Percentiles rank a stretch among this genome's conserved stretches.
phyloP scores from a whole-genome alignment of 2,329 filamentous ascomycete species.

The Fusarium nodosum region DNA sequence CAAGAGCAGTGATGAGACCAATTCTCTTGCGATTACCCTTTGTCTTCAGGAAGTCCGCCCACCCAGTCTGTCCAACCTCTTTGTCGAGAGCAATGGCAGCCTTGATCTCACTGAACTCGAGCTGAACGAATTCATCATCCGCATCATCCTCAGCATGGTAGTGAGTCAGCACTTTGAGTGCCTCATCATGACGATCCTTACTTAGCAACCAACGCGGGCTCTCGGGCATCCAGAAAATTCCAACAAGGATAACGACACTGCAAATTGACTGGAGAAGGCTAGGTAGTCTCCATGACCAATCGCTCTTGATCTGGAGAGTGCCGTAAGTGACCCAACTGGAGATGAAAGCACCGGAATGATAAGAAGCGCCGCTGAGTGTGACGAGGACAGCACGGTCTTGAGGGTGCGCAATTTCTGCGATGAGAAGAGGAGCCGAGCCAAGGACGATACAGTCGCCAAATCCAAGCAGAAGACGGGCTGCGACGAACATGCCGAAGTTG shows the following conservation, averaged over 20 bases:
- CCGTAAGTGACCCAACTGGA: conserved; percentile 27
- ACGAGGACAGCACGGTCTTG: conserved; percentile 27
- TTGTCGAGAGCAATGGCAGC: conserved; percentile 39
- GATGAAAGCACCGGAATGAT: conserved; percentile 23
- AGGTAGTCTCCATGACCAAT: conserved; percentile 23
- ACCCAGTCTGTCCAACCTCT: conserved; percentile 31
- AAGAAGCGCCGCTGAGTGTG: conserved; percentile 16
- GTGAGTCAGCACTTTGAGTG: conserved; percentile 27
- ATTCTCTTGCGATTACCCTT: conserved; percentile 50
- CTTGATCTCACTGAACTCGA: conserved; percentile 39
- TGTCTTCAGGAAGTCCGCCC: conserved; percentile 44
- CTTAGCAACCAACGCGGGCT: conserved; percentile 43
- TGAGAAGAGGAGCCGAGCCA: conserved; percentile 22
- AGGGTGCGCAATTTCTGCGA: conserved; percentile 15
- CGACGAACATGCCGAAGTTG: conserved; percentile 37
- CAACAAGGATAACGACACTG: conserved; percentile 28
- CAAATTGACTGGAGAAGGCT: conserved; percentile 28
- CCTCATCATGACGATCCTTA: conserved; percentile 44
- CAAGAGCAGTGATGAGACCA: conserved; percentile 43
- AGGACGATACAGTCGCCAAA: conserved; percentile 21
- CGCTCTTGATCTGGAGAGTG: conserved; percentile 26
- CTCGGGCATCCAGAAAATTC: conserved; percentile 35
- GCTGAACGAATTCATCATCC: conserved; percentile 26
- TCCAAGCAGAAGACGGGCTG: conserved; percentile 25
- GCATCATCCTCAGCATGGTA: conserved; percentile 39